Base-by-base conservation (phyloP, 805 yeast species). In the Starmerella stigmatis region DNA sequence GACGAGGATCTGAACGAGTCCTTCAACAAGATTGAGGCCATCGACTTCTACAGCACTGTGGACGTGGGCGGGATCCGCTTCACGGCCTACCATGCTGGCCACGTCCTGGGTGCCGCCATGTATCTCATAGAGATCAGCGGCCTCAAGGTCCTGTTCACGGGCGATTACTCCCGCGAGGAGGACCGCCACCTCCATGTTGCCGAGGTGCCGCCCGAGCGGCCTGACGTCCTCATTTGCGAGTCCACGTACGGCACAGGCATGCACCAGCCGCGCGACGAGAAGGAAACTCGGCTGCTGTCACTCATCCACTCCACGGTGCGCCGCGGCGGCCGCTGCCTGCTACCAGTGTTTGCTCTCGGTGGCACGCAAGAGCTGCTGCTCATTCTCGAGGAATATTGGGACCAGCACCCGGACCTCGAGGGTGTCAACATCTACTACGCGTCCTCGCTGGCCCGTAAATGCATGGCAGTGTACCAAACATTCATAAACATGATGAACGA, bases 51-150 rank as follows among this genome's bases (percentile, higher is more conserved):
- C 63, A 85, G 96, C 4, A 92, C 98, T 0, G 75, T 86, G 52
- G 97, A 92, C 56, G 83, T 88, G 28, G 94, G 84, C 48, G 98
- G 98, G 43, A 80, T 92, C 46, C 72, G 92, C 59, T 89, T 92
- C 67, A 92, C 98, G 1, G 98, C 98, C 1, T 92, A 81, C 63
- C 99, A 89, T 66, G 99, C 99, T 7, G 99, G 99, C n/a, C 99
- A 92, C 71, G 99, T 92, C 11, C 69, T 92, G 35, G 99, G 99
- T 45, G 97, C 98, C 10, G 96, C 97, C 11, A 92, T 92, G 97
- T 92, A 80, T 63, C 79, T 92, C 53, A 76, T 92, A 40, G 99
- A 92, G 63, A 81, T 92, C 57, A 96, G 95, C 16, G 96, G 96
- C 0, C 67, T 89, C 48, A 83, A 85, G 54, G 72, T 86, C 0